These are phyloP conservation scores for Termitomyces sp. DNA, from an alignment of 768 basidiomycete genomes.

Conservation along the genomic window DNA sequence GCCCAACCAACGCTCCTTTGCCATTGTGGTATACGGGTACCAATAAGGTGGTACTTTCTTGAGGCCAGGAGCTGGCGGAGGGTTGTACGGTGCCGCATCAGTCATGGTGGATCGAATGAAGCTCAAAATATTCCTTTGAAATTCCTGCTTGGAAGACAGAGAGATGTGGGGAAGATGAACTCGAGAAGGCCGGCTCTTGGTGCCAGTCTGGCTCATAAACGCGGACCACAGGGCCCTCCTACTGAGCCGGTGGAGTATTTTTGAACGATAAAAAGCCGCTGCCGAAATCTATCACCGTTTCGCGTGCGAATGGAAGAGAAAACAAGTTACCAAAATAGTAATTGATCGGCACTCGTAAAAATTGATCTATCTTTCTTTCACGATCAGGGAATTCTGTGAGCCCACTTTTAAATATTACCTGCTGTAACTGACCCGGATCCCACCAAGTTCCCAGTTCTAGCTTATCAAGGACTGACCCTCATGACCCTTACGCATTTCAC, in stretches of 20 bases:
- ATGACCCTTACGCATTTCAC: background rate
- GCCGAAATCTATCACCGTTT: background rate
- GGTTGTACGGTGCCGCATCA: slow-evolving; percentile 24
- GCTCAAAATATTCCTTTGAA: slow-evolving; percentile 48
- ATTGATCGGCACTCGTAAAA: slow-evolving; percentile 2
- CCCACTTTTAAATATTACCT: too few relatives aligned
- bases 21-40: slow-evolving; percentile 91
- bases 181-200: slow-evolving; percentile 19
- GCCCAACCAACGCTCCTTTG: slow-evolving; percentile 86
- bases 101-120: slow-evolving; percentile 49
- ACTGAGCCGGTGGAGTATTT: background rate
- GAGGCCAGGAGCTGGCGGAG: slow-evolving; percentile 38
- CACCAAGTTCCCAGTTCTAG: background rate
- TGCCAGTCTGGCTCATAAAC: slow-evolving; percentile 10
- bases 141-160: slow-evolving; percentile 46
- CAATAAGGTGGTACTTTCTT: slow-evolving; percentile 86
- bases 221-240: slow-evolving; percentile 11
- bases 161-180: slow-evolving; percentile 39
- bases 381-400: background rate
- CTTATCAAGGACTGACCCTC: background rate
- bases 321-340: background rate
- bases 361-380: too few relatives aligned
- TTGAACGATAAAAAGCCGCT: background rate
- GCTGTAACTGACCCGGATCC: background rate
- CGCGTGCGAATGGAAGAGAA: background rate